A percentile compares a stretch with the other conserved stretches of the same genome.
Evolutionary conservation across 2,329 filamentous ascomycete species (phyloP).

Genomic region (Trichoderma afroharzianum): DNA sequence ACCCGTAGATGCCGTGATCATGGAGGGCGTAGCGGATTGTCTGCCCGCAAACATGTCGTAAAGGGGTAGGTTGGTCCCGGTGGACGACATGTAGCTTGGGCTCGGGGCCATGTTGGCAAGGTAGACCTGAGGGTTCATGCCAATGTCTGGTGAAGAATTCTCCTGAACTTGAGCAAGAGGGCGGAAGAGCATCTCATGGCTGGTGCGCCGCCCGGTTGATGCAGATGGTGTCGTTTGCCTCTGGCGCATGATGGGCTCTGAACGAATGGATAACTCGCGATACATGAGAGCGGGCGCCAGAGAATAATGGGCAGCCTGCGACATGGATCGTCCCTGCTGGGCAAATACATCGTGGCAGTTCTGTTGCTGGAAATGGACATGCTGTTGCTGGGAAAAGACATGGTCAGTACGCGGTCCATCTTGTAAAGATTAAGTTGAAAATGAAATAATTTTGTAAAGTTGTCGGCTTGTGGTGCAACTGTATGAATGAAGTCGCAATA

Average conservation of each 20-base stretch:
- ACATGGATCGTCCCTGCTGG: slow-evolving; percentile 9
- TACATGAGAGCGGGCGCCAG: slow-evolving; percentile 39
- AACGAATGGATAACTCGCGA: slow-evolving; percentile 42
- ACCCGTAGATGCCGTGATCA: slow-evolving; percentile 40
- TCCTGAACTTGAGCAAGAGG: slow-evolving; percentile 32
- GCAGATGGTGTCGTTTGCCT: neutral
- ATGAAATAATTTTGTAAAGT: neutral
- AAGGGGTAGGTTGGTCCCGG: slow-evolving; percentile 24
- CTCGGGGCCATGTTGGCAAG: slow-evolving; percentile 29
- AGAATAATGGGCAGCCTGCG: slow-evolving; percentile 26
- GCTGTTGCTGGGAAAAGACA: neutral
- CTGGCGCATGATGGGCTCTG: slow-evolving; percentile 28
- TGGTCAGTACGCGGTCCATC: neutral
- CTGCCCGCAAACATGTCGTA: slow-evolving; percentile 26
- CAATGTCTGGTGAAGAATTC: slow-evolving; percentile 29
- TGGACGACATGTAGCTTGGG: slow-evolving; percentile 29
- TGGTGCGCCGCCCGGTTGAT: neutral
- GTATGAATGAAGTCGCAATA: neutral
- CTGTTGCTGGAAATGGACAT: neutral
- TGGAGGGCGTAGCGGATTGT: slow-evolving; percentile 40
- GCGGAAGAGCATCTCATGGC: neutral
- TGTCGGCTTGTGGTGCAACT: neutral
- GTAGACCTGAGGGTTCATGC: slow-evolving; percentile 39
- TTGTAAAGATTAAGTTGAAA: neutral
- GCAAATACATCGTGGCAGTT: neutral